Base-by-base conservation (phyloP, 1,284 basidiomycete genomes). In the Exobasidium cylindrosporum region DNA sequence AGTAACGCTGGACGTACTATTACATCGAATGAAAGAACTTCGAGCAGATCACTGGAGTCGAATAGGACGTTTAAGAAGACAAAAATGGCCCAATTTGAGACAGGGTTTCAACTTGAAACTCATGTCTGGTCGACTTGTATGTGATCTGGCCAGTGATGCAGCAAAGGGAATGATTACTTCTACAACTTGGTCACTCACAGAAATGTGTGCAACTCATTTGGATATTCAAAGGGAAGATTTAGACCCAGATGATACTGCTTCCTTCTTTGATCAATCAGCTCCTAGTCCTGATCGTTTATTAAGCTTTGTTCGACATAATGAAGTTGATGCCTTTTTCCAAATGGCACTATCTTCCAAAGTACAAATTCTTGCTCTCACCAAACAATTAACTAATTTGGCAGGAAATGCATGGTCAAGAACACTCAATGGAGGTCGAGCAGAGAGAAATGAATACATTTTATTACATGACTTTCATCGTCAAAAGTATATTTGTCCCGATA, bases 401-500 rank as follows among this genome's bases (percentile, higher is more conserved):
- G 96, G 96, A 7, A 98, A 98, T 77, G 89, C 91, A 43, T 98
- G 96, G 95, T 77, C 74, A 55, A 70, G 77, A 63, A 78, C 76
- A 31, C 69, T 79, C 50, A 77, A 76, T 55, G 76, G 77, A 30
- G 95, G 95, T 70, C 91, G 96, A 66, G 94, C 96, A 0, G 94
- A 97, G 78, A 89, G 96, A 40, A 99, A 98, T 82, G 96, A 98
- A 82, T 98, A 95, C 83, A 98, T 99, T 86, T 82, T 98, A 64
- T 84, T 99, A 21, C 96, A 98, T 82, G 94, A 97, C 78, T 99
- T 99, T 83, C 93, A 98, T 79, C 86, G 89, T 6, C 86, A 95
- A 57, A 97, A 97, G 82, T 97, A 94, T 79, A 87, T 98, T 67
- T 93, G 92, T 72, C 96, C 96, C 0, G 95, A 99, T 84, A 98